phyloP scores from a whole-genome alignment of 257 asterid species.

The Solanum rostratum region DNA sequence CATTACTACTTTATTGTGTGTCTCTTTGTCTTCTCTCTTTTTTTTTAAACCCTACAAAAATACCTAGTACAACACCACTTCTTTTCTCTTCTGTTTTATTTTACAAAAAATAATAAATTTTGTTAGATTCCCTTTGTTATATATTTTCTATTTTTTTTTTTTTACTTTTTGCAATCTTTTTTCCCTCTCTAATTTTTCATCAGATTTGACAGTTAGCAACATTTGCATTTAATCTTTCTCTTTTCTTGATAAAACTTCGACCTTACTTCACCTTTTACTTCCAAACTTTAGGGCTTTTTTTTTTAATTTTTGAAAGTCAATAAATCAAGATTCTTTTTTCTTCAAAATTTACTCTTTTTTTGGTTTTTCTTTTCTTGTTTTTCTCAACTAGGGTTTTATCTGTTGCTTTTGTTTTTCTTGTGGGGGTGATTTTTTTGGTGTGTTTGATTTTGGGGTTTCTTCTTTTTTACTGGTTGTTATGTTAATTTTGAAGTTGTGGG shows the following conservation, averaged over 20 bases:
- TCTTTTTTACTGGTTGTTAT: not conserved
- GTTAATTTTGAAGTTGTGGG: conserved; percentile 1
- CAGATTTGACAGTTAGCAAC: conserved; percentile 6
- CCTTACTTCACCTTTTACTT: not conserved
- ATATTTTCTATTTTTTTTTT: not conserved
- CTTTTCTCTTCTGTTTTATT: not conserved
- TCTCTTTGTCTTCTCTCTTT: not conserved
- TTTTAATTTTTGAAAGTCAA: not conserved
- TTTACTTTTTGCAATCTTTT: not conserved
- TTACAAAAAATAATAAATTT: not conserved
- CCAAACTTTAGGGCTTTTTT: not conserved
- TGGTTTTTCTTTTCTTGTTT: not conserved
- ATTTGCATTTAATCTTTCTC: not conserved
- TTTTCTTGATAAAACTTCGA: not conserved
- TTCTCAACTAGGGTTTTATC: conserved; percentile 18
- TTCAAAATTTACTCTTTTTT: not conserved
- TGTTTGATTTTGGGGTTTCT: conserved; percentile 17
- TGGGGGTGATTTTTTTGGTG: conserved; percentile 6
- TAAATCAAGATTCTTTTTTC: not conserved
- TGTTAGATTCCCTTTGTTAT: not conserved
- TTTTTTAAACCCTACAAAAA: not conserved
- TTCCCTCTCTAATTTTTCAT: conserved; percentile 3
- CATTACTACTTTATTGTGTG: not conserved
- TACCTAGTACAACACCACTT: not conserved
- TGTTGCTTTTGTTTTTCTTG: not conserved